A percentile compares a stretch with the other conserved stretches of the same genome.
phyloP scores from a whole-genome alignment of 352 stramenopile species.

The Pythium dissotocum region DNA sequence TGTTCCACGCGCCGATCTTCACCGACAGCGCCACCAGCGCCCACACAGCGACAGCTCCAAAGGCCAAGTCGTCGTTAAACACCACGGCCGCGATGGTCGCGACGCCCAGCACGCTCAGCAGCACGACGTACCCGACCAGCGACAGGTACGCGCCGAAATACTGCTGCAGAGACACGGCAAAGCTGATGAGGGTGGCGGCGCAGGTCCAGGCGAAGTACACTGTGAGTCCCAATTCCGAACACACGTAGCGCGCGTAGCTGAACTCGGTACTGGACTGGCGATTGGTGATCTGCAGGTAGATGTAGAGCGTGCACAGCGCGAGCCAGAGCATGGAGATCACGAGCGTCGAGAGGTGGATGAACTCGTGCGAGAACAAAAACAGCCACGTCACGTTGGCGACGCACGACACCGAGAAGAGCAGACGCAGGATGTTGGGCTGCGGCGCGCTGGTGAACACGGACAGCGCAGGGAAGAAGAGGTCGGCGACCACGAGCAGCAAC shows the following conservation, averaged over 20 bases:
- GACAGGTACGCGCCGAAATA: constrained; percentile 49
- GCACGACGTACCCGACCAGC: constrained; percentile 52
- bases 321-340: constrained; percentile 64
- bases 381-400: constrained; percentile 76
- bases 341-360: constrained; percentile 54
- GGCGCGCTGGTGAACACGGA: constrained; percentile 53
- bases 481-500: constrained; percentile 34
- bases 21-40: constrained; percentile 51
- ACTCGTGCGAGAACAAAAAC: constrained; percentile 68
- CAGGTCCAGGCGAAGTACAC: constrained; percentile 84
- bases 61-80: constrained; percentile 60
- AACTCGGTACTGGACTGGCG: constrained; percentile 33
- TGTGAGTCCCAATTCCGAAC: constrained; percentile 60
- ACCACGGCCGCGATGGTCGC: constrained; percentile 56
- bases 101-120: constrained; percentile 61
- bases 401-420: constrained; percentile 62
- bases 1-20: constrained; percentile 51
- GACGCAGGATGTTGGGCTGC: constrained; percentile 52
- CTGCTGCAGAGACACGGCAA: constrained; percentile 61
- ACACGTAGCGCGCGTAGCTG: constrained; percentile 44
- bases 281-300: constrained; percentile 46
- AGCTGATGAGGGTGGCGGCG: constrained; percentile 63
- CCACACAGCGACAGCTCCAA: constrained; percentile 70
- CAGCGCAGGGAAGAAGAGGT: constrained; percentile 41
- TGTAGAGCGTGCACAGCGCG: constrained; percentile 61